Conservation (phyloP, 2,329 filamentous ascomycete genomes). For the Fusarium brachygibbosum region DNA sequence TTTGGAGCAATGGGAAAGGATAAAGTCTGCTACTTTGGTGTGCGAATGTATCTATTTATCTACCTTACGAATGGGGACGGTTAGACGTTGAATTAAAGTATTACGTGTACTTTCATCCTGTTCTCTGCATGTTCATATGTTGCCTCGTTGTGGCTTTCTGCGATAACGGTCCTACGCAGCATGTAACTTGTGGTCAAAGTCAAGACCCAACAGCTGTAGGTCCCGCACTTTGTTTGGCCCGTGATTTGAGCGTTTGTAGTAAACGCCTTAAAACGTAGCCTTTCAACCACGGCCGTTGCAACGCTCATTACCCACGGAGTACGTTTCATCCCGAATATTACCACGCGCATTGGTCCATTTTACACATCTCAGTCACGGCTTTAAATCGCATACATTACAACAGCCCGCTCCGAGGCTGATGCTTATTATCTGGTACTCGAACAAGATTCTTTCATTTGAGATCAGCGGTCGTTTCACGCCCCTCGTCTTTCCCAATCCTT, state of each 20-base stretch:
- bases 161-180: slow-evolving; percentile 9
- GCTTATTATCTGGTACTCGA: slow-evolving; percentile 47
- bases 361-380: slow-evolving; percentile 1
- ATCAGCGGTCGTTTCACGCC: slow-evolving; percentile 36
- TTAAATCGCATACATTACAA: slow-evolving; percentile 24
- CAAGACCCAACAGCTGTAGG: not conserved
- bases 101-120: slow-evolving; percentile 37
- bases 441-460: slow-evolving; percentile 42
- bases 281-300: not conserved
- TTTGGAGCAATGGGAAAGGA: slow-evolving; percentile 46
- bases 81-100: slow-evolving; percentile 46
- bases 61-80: slow-evolving; percentile 35
- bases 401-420: slow-evolving; percentile 17
- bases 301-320: not conserved
- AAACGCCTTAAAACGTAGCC: not conserved
- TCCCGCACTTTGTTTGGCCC: not conserved
- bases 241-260: no score
- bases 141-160: slow-evolving; percentile 12
- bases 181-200: not conserved
- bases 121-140: slow-evolving; percentile 9
- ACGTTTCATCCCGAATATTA: not conserved
- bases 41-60: slow-evolving; percentile 44
- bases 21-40: slow-evolving; percentile 45
- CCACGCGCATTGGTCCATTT: not conserved
- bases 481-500: slow-evolving; percentile 24